Conservation (phyloP, 2,329 filamentous ascomycete genomes). For the Claviceps capensis region DNA sequence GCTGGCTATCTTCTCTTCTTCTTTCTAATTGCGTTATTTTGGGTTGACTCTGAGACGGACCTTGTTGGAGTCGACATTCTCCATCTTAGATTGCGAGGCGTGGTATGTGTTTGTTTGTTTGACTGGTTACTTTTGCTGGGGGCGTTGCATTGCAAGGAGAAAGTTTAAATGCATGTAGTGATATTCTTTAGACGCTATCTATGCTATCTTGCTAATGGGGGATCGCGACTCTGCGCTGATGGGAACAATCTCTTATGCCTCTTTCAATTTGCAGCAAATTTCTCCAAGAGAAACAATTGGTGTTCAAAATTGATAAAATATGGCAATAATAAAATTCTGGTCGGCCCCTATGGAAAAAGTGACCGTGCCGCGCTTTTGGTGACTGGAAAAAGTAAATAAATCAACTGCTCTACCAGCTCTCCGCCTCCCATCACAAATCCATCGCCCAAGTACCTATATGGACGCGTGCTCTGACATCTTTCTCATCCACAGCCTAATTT, state of each 20-base stretch:
- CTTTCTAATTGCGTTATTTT: not conserved
- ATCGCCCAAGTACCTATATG: no score
- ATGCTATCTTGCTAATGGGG: no score
- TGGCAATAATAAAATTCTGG: not conserved
- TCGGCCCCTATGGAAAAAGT: not conserved
- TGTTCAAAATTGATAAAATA: no score
- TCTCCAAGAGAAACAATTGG: no score
- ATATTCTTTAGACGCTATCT: not conserved
- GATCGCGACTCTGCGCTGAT: no score
- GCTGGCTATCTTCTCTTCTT: no score
- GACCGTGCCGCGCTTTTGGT: not conserved
- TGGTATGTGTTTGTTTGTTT: not conserved
- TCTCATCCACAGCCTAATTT: no score
- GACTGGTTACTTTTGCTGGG: not conserved
- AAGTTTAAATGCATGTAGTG: not conserved
- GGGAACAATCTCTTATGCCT: no score
- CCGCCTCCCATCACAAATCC: not conserved
- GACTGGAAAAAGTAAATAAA: not conserved
- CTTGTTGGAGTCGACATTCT: no score
- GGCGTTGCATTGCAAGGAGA: conserved; percentile 13
- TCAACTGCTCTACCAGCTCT: not conserved
- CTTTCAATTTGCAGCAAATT: not conserved
- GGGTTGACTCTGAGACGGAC: not conserved
- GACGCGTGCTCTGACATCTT: no score
- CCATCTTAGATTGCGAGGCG: not conserved